phyloP scores from a whole-genome alignment of 2,329 filamentous ascomycete species.

The Scortechinia acanthostroma region DNA sequence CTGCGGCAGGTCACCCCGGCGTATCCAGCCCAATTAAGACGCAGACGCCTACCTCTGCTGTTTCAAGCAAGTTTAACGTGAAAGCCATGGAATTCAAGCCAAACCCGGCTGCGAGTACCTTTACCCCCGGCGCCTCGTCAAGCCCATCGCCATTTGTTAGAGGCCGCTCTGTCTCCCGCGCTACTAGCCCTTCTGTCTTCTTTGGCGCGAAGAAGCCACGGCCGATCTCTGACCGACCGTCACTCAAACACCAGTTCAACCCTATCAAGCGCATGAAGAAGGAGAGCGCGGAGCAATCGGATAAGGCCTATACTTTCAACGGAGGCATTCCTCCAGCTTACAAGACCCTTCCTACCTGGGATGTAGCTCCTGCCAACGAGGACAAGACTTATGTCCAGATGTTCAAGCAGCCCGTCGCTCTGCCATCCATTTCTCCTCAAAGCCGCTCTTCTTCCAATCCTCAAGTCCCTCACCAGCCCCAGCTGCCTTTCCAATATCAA shows the following conservation, averaged over 20 bases:
- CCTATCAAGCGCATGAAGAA: slow-evolving; percentile 49
- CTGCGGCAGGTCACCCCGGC: slow-evolving; percentile 25
- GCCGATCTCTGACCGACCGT: slow-evolving; percentile 36
- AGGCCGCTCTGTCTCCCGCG: not conserved
- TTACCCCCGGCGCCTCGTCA: slow-evolving; percentile 33
- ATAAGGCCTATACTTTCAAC: slow-evolving; percentile 38
- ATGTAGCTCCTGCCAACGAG: slow-evolving; percentile 37
- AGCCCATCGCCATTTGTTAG: slow-evolving; percentile 35
- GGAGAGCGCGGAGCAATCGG: slow-evolving; percentile 2
- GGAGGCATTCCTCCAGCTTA: slow-evolving; percentile 52
- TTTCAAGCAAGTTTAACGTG: slow-evolving; percentile 47
- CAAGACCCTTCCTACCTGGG: slow-evolving; percentile 53
- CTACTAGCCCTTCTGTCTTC: not conserved
- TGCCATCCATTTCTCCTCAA: slow-evolving; percentile 32
- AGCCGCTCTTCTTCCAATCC: slow-evolving; percentile 31
- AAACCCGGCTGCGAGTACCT: slow-evolving; percentile 51
- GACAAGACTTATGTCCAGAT: slow-evolving; percentile 48
- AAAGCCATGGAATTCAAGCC: slow-evolving; percentile 58
- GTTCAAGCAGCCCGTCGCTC: slow-evolving; percentile 35
- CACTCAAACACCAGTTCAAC: slow-evolving; percentile 42
- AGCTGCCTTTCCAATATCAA: slow-evolving; percentile 46
- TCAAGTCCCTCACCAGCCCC: slow-evolving; percentile 41
- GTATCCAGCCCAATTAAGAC: not conserved
- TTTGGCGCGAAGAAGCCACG: slow-evolving; percentile 34
- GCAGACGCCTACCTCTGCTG: slow-evolving; percentile 23